Base-by-base conservation (phyloP, 2,329 filamentous ascomycete genomes). In the Pseudocercospora crystallina region DNA sequence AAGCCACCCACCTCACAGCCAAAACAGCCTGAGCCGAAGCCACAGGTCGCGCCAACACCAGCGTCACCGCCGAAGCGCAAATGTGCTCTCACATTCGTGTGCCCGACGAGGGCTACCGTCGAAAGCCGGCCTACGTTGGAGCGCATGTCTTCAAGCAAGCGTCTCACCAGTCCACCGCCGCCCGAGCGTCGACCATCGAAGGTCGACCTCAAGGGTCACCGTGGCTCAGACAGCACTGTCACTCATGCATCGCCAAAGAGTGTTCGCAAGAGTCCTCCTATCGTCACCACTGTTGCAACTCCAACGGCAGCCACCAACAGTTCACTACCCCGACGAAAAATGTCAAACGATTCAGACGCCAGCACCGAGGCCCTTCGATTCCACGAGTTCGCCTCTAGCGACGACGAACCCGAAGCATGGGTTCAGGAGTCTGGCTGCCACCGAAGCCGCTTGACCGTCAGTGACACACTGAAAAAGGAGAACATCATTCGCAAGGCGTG, bases 381-480 rank as follows among this genome's bases (percentile, higher is more conserved):
- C 66, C 89, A 96, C 68, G 92, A 96, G 64, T 97, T 97, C 68
- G 92, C 89, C 37, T 90, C 87, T 66, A 90, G 89, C 43, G 80
- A 84, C 51, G 79, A 86, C 35, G 83, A 89, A 51, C 87, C 94
- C 55, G 91, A 96, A 51, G 91, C 96, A 62, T 99, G 94, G 94
- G 89, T 95, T 29, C 83, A 86, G 49, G 86, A 89, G 62, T 76
- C 81, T 31, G 77, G 80, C 7, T 80, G 81, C 30, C 76, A 83
- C 58, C 79, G 79, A 49, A 79, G 79, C 43, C 90, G 89, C 64
- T 78, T 99, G 34, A 97, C 91, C 3, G 85, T 99, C 58, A 84
- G 86, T 60, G 94, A 97, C 67, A 95, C 91, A 4, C 78, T 99
- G 59, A 80, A 83, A 68, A 95, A 95, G 71, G 94, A 99, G 72